Base-by-base conservation (phyloP, 768 basidiomycete species). In the Leucocoprinus leucothites region DNA sequence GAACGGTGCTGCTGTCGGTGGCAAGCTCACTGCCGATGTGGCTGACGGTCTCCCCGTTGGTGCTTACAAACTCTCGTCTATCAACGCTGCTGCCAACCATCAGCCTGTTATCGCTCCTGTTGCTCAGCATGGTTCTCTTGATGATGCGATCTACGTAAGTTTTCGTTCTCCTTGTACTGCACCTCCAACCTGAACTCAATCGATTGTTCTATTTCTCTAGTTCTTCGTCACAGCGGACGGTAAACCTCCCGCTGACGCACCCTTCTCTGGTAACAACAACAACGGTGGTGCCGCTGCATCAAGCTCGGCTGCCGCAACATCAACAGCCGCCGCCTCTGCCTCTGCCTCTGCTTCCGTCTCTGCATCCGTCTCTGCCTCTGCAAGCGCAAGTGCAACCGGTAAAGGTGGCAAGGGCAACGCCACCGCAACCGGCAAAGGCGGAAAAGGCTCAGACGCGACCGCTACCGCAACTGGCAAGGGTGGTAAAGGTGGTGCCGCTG, bases 31-130 rank as follows among this genome's bases (percentile, higher is more conserved):
- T n/a, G 77, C 70, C 71, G 54, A 69, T 66, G 68, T 80, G 63
- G 55, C 74, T 9, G 67, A 67, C 25, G 85, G 84, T 62, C 71
- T 86, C 41, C 75, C 82, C n/a, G 77, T 67, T 18, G 83, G 84
- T 51, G 61, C 69, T 45, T 88, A 90, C 75, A 73, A 73, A 57
- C 63, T 85, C 24, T 71, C 77, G 31, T 77, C 80, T 16, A 85
- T 85, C 70, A 79, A 74, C 66, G 57, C 74, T 21, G 71, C 73
- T 16, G 60, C 75, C 25, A 82, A 81, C 70, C 79, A 82, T 61
- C 77, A 78, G 61, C 78, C 76, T 22, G 73, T 69, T 31, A 70
- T 80, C 51, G 76, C 74, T 43, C 67, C 75, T 43, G 57, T 81
- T 59, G 78, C 79, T 36, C 80, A 81, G 61, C 80, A 79, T 60